Evolutionary conservation across 139 green algal genomes (phyloP), one percentile per base, ranked within the genome.

Genomic region (Volvox reticuliferus): DNA sequence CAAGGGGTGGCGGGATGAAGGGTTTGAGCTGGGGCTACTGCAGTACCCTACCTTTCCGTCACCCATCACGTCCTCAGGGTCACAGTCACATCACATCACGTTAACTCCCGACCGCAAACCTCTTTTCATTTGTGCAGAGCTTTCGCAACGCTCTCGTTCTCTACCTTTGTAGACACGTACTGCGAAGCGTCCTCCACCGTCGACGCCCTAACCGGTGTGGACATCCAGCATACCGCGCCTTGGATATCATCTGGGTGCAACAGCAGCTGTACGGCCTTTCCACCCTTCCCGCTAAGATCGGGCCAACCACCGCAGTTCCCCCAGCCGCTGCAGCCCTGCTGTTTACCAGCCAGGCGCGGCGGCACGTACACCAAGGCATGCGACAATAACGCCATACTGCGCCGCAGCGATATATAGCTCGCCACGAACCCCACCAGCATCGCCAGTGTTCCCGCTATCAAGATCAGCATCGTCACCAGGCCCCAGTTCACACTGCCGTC

Each of bases 401-500:
- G 63, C 17, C 88, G 88, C 62, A 91, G 88, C 65, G 88, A 26
- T 14, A 87, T 19, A 17, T 26, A 91, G 28, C 32, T 73, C 14
- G n/a, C 65, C 26, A 91, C 30, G 65, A 82, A 82, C 28, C 78
- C 79, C 20, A 69, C 44, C 28, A 82, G 28, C 88, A 91, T 87
- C 22, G 79, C 77, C 5, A n/a, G 1, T 0, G 79, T 87, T 19
- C 71, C 88, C 21, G 78, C 88, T 16, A 17, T 16, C 78, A 91
- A 67, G 6, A 79, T 33, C 13, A 28, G 1, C 36, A 91, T 67
- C 63, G 26, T 35, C 3, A 91, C 63, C 61, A 91, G 79, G 37
- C 88, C 79, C 88, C 88, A 91, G 63, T 91, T 91, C 55, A 91
- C 6, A 37, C 30, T 75, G 79, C 88, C 88, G 36, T 91, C 88